Conservation (phyloP, 2,329 filamentous ascomycete genomes). For the Thielaviopsis musarum region DNA sequence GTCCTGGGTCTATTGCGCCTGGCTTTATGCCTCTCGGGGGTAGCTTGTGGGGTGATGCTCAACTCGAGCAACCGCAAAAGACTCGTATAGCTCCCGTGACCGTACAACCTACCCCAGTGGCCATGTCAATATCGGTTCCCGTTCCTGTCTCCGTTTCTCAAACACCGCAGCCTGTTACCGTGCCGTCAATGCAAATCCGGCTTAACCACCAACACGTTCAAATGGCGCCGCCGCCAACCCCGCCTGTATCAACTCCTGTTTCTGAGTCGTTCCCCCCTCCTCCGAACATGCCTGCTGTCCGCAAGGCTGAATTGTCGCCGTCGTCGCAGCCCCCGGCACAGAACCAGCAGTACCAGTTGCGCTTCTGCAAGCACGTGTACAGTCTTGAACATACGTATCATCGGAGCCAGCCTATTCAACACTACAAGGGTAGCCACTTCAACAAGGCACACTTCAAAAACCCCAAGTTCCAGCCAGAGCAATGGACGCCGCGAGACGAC, state of each 20-base stretch:
- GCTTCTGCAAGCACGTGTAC: slow-evolving; percentile 38
- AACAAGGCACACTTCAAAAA: slow-evolving; percentile 53
- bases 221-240: not conserved
- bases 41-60: not conserved
- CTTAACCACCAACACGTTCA: not conserved
- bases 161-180: not conserved
- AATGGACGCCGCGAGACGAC: slow-evolving; percentile 27
- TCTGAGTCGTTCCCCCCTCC: slow-evolving; percentile 4
- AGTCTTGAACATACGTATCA: slow-evolving; percentile 26
- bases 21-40: slow-evolving; percentile 17
- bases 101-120: not conserved
- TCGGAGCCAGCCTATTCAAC: slow-evolving; percentile 33
- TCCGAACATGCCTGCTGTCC: not conserved
- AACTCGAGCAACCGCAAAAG: not conserved
- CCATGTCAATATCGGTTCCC: not conserved
- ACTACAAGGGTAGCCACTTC: slow-evolving; percentile 48
- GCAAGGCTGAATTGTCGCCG: not conserved
- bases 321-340: slow-evolving; percentile 16
- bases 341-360: slow-evolving; percentile 21
- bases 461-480: slow-evolving; percentile 31
- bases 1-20: slow-evolving; percentile 15
- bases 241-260: not conserved
- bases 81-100: not conserved
- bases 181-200: not conserved
- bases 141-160: not conserved